phyloP scores from a whole-genome alignment of 2,329 filamentous ascomycete genomes.

The Fusarium caatingaense region DNA sequence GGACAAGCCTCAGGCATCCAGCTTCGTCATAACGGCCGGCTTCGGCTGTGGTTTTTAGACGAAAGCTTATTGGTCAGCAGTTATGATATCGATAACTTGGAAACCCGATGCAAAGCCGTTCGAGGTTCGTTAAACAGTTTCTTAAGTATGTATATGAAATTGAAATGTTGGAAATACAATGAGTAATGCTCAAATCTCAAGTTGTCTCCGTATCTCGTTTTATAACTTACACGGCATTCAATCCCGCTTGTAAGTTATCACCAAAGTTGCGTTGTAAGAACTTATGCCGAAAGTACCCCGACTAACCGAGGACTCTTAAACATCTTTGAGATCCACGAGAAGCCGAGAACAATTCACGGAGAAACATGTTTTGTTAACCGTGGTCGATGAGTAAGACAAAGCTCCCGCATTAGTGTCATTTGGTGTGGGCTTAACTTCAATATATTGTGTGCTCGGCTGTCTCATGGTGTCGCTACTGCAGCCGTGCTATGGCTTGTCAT shows the following conservation, averaged over 20 bases:
- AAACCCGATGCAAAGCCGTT: conserved; percentile 36
- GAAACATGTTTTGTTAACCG: neutral
- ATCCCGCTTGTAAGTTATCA: neutral
- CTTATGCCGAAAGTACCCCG: conserved; percentile 46
- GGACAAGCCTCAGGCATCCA: conserved; percentile 45
- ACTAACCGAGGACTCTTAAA: conserved; percentile 19
- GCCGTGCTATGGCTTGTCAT: conserved; percentile 7
- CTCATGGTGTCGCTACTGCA: neutral
- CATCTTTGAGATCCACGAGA: conserved; percentile 2
- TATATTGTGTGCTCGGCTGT: neutral
- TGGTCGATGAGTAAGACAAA: conserved; percentile 2
- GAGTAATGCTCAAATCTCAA: neutral
- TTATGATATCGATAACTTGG: conserved; percentile 7
- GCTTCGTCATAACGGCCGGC: conserved; percentile 48
- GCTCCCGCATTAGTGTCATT: neutral
- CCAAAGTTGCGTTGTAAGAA: neutral
- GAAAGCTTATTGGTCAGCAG: conserved; percentile 30
- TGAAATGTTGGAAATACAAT: neutral
- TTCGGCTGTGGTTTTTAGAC: conserved; percentile 34
- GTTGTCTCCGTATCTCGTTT: neutral
- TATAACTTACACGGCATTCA: neutral
- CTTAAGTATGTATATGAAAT: neutral
- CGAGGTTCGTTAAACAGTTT: neutral
- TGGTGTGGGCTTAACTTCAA: neutral
- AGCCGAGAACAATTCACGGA: conserved; percentile 31